A percentile compares a stretch with the other conserved stretches of the same genome.
phyloP scores from a whole-genome alignment of 2,329 filamentous ascomycete genomes.

The Cadophora sp. region DNA sequence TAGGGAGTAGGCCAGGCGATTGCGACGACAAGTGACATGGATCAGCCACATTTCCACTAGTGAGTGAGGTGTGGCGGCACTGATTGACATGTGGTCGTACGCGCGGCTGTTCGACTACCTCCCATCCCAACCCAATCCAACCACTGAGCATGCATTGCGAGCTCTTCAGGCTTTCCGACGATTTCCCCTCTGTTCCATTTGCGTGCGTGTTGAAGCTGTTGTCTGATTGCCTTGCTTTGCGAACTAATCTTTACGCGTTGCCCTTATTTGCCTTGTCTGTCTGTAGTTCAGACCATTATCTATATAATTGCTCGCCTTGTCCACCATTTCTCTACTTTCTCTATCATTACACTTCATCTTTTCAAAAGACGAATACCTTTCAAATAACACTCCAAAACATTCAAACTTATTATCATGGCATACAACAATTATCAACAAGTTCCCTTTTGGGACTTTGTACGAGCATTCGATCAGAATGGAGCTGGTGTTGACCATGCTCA shows the following conservation, averaged over 20 bases:
- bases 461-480: constrained; percentile 38
- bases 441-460: constrained; percentile 43
- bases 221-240: constrained; percentile 28
- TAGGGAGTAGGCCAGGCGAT: constrained; percentile 15
- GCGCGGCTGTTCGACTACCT: constrained; percentile 27
- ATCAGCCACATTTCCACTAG: constrained; percentile 27
- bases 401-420: constrained; percentile 36
- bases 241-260: constrained; percentile 16
- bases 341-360: constrained; percentile 28
- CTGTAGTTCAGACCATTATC: constrained; percentile 11
- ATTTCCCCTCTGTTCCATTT: constrained; percentile 30
- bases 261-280: constrained; percentile 21
- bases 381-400: not conserved
- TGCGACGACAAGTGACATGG: constrained; percentile 36
- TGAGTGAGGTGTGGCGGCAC: constrained; percentile 19
- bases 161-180: constrained; percentile 20
- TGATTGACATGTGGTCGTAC: constrained; percentile 24
- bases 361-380: constrained; percentile 27
- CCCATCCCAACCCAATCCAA: constrained; percentile 3
- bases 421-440: constrained; percentile 41
- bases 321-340: constrained; percentile 18
- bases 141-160: constrained; percentile 22
- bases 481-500: constrained; percentile 40
- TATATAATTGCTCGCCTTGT: constrained; percentile 31
- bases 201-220: constrained; percentile 29